phyloP scores from a whole-genome alignment of 208 protist genomes.

The Leishmania tarentolae region DNA sequence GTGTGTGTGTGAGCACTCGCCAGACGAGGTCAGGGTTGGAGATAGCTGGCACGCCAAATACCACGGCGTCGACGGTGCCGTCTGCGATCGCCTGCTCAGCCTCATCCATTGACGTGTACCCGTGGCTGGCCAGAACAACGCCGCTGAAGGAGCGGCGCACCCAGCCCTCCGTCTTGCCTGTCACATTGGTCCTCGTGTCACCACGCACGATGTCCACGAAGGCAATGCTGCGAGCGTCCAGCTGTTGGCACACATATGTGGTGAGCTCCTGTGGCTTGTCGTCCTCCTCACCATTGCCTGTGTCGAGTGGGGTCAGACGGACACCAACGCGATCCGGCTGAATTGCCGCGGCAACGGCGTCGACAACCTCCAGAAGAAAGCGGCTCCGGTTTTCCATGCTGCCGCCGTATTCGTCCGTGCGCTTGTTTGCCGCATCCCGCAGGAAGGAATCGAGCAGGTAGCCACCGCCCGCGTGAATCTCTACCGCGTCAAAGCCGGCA shows the following conservation, averaged over 20 bases:
- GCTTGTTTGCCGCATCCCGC: slow-evolving; percentile 54
- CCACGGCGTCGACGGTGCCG: slow-evolving; percentile 55
- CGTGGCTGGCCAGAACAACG: slow-evolving; percentile 24
- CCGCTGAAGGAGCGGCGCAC: slow-evolving; percentile 21
- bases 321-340: slow-evolving; percentile 47
- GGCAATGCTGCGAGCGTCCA: slow-evolving; percentile 43
- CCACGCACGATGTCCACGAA: slow-evolving; percentile 51
- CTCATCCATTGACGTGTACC: slow-evolving; percentile 22
- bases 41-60: slow-evolving; percentile 38
- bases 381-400: slow-evolving; percentile 71
- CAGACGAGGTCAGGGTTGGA: slow-evolving; percentile 24
- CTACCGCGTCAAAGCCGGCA: slow-evolving; percentile 90
- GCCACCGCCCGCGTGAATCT: slow-evolving; percentile 91
- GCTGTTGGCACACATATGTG: slow-evolving; percentile 53
- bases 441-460: slow-evolving; percentile 92
- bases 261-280: slow-evolving; percentile 43
- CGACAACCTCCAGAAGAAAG: slow-evolving; percentile 77
- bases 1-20: slow-evolving; percentile 10
- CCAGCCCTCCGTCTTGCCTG: slow-evolving; percentile 17
- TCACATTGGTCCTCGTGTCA: slow-evolving; percentile 14
- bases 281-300: slow-evolving; percentile 39
- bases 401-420: slow-evolving; percentile 90
- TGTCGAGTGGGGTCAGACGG: slow-evolving; percentile 69
- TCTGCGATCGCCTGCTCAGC: slow-evolving; percentile 54
- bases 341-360: slow-evolving; percentile 46